phyloP scores from a whole-genome alignment of 208 protist species.

The Tritrichomonas musculus region DNA sequence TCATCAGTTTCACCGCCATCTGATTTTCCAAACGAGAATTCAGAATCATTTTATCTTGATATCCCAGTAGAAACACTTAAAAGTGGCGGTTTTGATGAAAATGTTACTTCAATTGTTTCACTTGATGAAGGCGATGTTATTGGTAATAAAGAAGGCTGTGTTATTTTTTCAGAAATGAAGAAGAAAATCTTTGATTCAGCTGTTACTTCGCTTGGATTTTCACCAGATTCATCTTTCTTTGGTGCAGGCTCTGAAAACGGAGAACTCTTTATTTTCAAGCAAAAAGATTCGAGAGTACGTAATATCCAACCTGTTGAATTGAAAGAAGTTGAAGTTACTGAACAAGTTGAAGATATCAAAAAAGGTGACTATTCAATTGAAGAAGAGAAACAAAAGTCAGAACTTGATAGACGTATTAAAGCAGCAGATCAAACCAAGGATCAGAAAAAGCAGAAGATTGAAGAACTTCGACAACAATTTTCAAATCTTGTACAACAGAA shows the following conservation, averaged over 20 bases:
- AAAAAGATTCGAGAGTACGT: neutral
- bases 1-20: neutral
- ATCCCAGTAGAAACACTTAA: neutral
- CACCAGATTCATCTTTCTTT: neutral
- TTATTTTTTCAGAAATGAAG: neutral
- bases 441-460: conserved; percentile 42
- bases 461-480: conserved; percentile 50
- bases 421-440: conserved; percentile 67
- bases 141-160: neutral
- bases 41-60: conserved; percentile 4
- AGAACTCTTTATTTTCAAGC: conserved; percentile 22
- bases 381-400: conserved; percentile 77
- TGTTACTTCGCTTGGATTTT: neutral
- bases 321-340: neutral
- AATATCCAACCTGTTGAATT: neutral
- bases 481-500: conserved; percentile 66
- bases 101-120: neutral
- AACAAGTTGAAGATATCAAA: conserved; percentile 41
- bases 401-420: conserved; percentile 58
- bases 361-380: conserved; percentile 61
- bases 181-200: neutral
- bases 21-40: neutral
- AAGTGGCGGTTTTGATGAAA: neutral
- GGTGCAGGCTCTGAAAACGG: conserved; percentile 7
- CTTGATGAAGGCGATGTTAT: neutral